phyloP scores from a whole-genome alignment of 1,139 yeast genomes.

The Geotrichum bryndzae region DNA sequence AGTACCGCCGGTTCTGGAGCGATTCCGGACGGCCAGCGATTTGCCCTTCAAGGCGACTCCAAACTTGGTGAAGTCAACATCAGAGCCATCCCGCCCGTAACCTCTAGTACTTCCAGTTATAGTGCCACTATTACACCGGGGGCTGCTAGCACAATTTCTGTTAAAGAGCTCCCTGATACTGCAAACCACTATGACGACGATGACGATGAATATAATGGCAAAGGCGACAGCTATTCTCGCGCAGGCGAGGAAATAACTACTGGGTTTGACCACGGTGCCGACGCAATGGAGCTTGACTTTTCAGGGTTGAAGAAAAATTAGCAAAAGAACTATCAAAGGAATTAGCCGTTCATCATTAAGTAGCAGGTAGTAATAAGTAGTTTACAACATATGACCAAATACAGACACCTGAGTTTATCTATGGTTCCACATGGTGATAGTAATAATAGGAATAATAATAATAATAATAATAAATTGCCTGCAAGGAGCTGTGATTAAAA shows the following conservation, averaged over 20 bases:
- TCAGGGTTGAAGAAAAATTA: background rate
- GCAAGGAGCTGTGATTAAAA: too few species aligned
- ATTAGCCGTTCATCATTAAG: too few species aligned
- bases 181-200: background rate
- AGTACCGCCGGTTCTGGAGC: background rate
- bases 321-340: background rate
- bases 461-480: background rate
- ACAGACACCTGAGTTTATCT: too few species aligned
- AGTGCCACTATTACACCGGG: background rate
- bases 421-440: background rate
- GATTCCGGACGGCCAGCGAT: background rate
- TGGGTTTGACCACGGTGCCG: constrained; percentile 1
- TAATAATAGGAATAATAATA: background rate
- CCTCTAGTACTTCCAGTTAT: background rate
- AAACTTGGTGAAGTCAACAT: background rate
- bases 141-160: background rate
- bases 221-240: background rate
- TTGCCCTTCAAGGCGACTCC: background rate
- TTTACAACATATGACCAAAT: too few species aligned
- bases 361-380: too few species aligned
- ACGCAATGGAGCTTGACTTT: constrained; percentile 15
- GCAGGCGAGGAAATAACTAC: constrained; percentile 3
- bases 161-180: background rate
- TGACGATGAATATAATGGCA: background rate
- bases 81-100: background rate